These are phyloP conservation scores for Azolla pinnata DNA, from an alignment of 75 land plant genomes.

Conservation along the genomic window DNA sequence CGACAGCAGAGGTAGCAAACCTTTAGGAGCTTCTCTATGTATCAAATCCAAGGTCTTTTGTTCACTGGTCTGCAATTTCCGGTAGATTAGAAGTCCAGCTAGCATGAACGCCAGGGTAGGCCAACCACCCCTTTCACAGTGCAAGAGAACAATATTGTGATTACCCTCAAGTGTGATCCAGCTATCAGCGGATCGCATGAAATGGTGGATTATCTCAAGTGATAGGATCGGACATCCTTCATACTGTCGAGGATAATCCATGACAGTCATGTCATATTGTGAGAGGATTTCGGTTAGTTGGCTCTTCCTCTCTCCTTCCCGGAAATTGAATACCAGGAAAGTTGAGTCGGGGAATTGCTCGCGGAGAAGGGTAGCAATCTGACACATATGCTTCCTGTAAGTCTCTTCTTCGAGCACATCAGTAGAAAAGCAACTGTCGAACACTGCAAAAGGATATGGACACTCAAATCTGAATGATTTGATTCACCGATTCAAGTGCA, in stretches of 20 bases:
- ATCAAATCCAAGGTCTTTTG: slow-evolving; percentile 88
- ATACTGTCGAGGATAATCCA: slow-evolving; percentile 96
- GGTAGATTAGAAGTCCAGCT: slow-evolving; percentile 69
- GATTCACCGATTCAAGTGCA: no score
- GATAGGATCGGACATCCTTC: slow-evolving; percentile 84
- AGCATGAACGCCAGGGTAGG: slow-evolving; percentile 91
- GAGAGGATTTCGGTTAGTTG: slow-evolving; percentile 51
- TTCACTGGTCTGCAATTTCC: slow-evolving; percentile 78
- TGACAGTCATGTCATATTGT: slow-evolving; percentile 86
- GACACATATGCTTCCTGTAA: slow-evolving; percentile 66
- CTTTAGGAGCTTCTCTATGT: slow-evolving; percentile 78
- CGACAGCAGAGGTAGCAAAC: slow-evolving; percentile 68
- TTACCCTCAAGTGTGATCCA: slow-evolving; percentile 87
- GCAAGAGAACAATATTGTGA: slow-evolving; percentile 79
- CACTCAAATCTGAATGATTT: no score
- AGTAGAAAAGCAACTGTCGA: slow-evolving; percentile 83
- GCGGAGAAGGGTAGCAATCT: slow-evolving; percentile 60
- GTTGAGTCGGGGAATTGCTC: slow-evolving; percentile 78
- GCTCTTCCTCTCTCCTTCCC: slow-evolving; percentile 62
- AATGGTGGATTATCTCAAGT: slow-evolving; percentile 94
- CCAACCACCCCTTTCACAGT: slow-evolving; percentile 98
- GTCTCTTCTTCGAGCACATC: slow-evolving; percentile 70
- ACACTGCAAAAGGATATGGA: slow-evolving; percentile 48
- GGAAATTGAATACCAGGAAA: slow-evolving; percentile 80
- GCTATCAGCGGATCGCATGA: slow-evolving; percentile 83